phyloP scores from a whole-genome alignment of 257 asterid genomes.

The Misopates orontium region DNA sequence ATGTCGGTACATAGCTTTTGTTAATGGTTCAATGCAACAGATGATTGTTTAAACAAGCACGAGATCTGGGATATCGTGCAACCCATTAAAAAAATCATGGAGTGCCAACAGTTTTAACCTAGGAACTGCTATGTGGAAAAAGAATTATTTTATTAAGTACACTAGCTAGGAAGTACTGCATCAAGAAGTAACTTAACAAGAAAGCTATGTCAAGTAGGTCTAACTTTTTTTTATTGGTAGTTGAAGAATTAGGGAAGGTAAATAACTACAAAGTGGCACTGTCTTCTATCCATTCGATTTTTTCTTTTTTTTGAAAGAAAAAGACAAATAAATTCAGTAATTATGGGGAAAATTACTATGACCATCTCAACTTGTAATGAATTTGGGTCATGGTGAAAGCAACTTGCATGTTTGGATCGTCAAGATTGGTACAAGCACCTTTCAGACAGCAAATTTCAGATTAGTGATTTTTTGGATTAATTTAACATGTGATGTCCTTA shows the following conservation, averaged over 20 bases:
- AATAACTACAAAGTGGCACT: constrained; percentile 19
- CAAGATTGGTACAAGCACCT: too few relatives aligned
- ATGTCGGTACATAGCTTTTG: constrained; percentile 22
- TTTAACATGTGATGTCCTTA: neutral
- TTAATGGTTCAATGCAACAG: constrained; percentile 9
- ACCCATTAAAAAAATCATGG: constrained; percentile 22
- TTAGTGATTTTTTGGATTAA: neutral
- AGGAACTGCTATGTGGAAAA: constrained; percentile 28
- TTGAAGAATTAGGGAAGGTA: constrained; percentile 24
- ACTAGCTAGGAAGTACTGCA: neutral
- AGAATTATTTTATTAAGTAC: neutral
- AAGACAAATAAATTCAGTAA: too few relatives aligned
- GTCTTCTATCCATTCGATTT: neutral
- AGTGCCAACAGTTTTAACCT: constrained; percentile 33
- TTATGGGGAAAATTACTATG: constrained; percentile 22
- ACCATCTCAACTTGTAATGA: constrained; percentile 15
- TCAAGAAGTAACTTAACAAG: constrained; percentile 31
- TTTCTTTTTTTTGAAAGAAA: too few relatives aligned
- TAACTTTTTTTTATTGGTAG: constrained; percentile 22
- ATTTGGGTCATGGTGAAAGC: constrained; percentile 15
- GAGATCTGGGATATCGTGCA: constrained; percentile 33
- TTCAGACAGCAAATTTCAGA: too few relatives aligned
- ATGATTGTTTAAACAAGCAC: neutral
- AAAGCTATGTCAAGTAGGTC: constrained; percentile 40
- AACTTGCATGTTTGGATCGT: constrained; percentile 18